phyloP scores from a whole-genome alignment of 1,284 basidiomycete species.

The Hemileia vastatrix region DNA sequence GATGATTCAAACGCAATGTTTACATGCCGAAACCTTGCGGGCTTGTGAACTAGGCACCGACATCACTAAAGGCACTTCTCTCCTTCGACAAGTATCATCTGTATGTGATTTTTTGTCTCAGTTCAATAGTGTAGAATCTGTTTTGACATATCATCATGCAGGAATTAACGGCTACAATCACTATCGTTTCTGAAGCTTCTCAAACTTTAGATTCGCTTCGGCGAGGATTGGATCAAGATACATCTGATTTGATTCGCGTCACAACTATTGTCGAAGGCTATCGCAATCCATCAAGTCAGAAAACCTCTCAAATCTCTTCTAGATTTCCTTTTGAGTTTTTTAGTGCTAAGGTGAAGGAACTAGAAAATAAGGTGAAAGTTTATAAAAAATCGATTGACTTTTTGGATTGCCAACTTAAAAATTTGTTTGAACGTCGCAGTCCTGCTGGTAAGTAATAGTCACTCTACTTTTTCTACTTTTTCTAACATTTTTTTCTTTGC shows the following conservation, averaged over 20 bases:
- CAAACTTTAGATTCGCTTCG: constrained; percentile 2
- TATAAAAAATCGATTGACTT: constrained; percentile 19
- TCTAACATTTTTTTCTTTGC: neutral
- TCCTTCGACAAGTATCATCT: constrained; percentile 7
- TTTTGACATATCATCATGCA: neutral
- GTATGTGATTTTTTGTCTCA: neutral
- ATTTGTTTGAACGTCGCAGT: constrained; percentile 14
- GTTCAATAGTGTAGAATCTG: too few relatives aligned
- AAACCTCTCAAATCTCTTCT: constrained; percentile 8
- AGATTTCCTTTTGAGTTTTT: constrained; percentile 11
- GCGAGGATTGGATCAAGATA: constrained; percentile 8
- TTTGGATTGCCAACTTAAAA: constrained; percentile 15
- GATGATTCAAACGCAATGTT: constrained; percentile 20
- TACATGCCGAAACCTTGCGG: constrained; percentile 9
- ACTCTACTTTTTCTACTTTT: neutral
- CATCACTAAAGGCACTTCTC: constrained; percentile 10
- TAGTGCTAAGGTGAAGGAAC: constrained; percentile 1
- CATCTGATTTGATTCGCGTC: constrained; percentile 7
- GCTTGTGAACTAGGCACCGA: constrained; percentile 13
- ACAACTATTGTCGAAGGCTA: constrained; percentile 4
- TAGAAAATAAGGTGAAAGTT: constrained; percentile 6
- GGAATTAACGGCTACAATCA: constrained; percentile 13
- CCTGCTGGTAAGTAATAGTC: constrained; percentile 9
- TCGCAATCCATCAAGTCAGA: neutral
- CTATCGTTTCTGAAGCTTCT: constrained; percentile 1